phyloP scores from a whole-genome alignment of 2,329 filamentous ascomycete species.

The Arthroderma uncinatum region DNA sequence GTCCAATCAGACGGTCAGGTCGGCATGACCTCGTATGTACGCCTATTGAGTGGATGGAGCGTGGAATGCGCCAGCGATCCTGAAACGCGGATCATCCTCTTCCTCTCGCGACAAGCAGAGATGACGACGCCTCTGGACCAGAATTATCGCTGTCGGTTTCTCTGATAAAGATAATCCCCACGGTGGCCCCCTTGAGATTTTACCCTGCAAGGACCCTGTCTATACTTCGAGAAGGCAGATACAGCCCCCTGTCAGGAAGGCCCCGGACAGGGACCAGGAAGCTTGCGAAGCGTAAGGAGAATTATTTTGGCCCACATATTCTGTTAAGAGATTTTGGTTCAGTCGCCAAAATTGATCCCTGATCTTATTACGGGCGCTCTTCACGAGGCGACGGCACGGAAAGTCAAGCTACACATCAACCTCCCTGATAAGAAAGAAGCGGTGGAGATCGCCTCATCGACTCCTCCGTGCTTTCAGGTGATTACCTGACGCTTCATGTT shows the following conservation, averaged over 20 bases:
- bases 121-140: background rate
- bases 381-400: background rate
- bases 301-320: background rate
- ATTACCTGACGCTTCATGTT: no score
- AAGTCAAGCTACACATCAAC: background rate
- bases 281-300: background rate
- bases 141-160: background rate
- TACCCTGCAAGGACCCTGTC: background rate
- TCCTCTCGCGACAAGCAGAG: background rate
- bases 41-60: background rate
- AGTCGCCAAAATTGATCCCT: background rate
- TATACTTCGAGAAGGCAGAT: background rate
- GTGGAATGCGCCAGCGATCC: background rate
- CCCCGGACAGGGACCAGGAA: background rate
- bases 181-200: background rate
- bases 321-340: background rate
- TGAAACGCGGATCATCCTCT: conserved; percentile 1
- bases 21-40: background rate
- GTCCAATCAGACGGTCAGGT: background rate
- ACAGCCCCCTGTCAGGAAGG: background rate
- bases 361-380: background rate
- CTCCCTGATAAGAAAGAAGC: no score
- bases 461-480: no score
- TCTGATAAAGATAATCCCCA: background rate
- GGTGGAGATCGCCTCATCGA: background rate